phyloP scores from a whole-genome alignment of 257 asterid species.

The Paulownia fortunei region DNA sequence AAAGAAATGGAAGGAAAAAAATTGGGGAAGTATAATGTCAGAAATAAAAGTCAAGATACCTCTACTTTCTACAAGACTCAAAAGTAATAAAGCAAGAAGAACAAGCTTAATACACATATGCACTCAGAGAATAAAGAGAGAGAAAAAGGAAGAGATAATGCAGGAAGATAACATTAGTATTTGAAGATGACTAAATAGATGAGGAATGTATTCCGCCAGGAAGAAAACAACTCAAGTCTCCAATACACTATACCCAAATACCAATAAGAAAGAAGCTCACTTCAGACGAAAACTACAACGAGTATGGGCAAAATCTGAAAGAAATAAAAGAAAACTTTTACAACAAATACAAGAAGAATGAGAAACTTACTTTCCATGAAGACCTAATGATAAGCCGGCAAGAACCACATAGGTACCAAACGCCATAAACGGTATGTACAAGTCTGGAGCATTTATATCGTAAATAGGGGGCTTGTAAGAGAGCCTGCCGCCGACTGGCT shows the following conservation, averaged over 20 bases:
- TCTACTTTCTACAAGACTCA: background rate
- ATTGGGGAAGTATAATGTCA: background rate
- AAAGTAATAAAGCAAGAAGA: background rate
- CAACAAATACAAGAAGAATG: constrained; percentile 1
- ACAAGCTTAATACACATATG: background rate
- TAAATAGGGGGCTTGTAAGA: constrained; percentile 63
- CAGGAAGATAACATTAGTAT: background rate
- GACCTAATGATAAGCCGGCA: constrained; percentile 55
- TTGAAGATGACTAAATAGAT: background rate
- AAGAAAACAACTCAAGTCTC: background rate
- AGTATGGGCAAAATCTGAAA: background rate
- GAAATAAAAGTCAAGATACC: background rate
- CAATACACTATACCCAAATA: background rate
- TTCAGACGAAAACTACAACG: background rate
- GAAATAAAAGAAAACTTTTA: background rate
- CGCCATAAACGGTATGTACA: constrained; percentile 65
- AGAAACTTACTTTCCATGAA: constrained; percentile 56
- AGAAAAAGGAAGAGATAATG: background rate
- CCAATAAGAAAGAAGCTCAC: background rate
- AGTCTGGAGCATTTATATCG: constrained; percentile 64
- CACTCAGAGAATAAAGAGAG: background rate
- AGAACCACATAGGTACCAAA: constrained; percentile 63
- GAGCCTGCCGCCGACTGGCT: constrained; percentile 66
- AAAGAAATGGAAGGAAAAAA: background rate
- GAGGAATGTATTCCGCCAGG: background rate